Base-by-base conservation (phyloP, 1,284 basidiomycete genomes). In the Ceratobasidium sp. region DNA sequence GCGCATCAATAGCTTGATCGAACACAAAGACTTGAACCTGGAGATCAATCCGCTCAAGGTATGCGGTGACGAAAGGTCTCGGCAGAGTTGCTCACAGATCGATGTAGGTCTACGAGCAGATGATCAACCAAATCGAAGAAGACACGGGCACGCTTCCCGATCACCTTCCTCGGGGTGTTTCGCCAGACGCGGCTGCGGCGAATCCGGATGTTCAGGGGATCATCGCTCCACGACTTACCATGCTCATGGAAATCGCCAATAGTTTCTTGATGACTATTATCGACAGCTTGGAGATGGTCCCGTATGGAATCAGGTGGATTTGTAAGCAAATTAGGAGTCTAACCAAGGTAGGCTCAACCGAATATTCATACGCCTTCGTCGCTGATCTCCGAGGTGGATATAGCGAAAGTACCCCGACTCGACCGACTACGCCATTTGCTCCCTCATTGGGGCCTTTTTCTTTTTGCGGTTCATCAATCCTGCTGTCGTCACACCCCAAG, bases 401-500 rank as follows among this genome's bases (percentile, higher is more conserved):
- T 81, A 98, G 94, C 89, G 98, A 74, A 99, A 98, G 86, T 98
- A 98, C 82, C 96, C 97, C 6, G 96, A 98, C 76, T 96, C 96
- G 29, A 95, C 94, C 43, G 98, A 99, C 83, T 96, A 96, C 80
- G 96, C 96, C 68, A 97, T 99, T 75, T 98, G 96, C 82, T 98
- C 96, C 6, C 88, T 99, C 74, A 99, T 99, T 79, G 98, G 98
- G 72, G 97, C 97, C 24, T 99, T 99, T 86, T 99, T 99, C 88
- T 99, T 99, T 88, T 89, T 99, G 75, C 94, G 98, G 14, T 99
- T 99, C 84, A 98, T 99, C 86, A 99, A 99, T 81, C 98, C 98
- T 1, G 98, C 98, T n/a, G 96, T 99, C 77, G 98, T 99, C 74
- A 98, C 98, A 1, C 98, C 98, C 0, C 98, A 99, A 82, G 97